Conservation (phyloP, 371 early-diverging fungal genomes). For the Mucor velutinosus region DNA sequence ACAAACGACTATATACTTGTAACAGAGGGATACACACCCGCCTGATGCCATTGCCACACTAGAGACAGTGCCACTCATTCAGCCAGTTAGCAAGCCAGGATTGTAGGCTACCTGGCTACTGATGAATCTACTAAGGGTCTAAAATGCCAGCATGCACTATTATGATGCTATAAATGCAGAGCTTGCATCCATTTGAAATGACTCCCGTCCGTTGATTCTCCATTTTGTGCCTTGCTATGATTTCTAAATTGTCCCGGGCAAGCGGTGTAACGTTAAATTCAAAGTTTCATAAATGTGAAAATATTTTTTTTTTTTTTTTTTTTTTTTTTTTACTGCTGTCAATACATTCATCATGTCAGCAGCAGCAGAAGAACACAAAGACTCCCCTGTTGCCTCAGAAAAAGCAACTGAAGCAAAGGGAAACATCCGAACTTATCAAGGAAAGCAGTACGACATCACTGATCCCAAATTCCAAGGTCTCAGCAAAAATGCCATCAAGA, state of each 20-base stretch:
- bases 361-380: not conserved
- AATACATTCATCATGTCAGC: constrained; percentile 6
- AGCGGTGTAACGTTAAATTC: not conserved
- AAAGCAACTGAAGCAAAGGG: not conserved
- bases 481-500: constrained; percentile 47
- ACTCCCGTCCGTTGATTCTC: no score
- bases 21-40: no score
- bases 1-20: no score
- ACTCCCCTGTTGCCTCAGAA: not conserved
- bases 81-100: no score
- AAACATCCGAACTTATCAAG: constrained; percentile 30
- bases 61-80: no score
- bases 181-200: no score
- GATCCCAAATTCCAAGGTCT: constrained; percentile 48
- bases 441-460: constrained; percentile 42
- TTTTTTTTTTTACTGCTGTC: constrained; percentile 2
- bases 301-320: constrained; percentile 7
- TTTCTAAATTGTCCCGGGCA: not conserved
- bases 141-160: no score
- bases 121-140: no score
- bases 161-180: no score
- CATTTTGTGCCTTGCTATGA: no score
- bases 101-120: no score
- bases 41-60: no score
- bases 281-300: not conserved